Base-by-base conservation (phyloP, 805 yeast species). In the Saturnispora quitensis region DNA sequence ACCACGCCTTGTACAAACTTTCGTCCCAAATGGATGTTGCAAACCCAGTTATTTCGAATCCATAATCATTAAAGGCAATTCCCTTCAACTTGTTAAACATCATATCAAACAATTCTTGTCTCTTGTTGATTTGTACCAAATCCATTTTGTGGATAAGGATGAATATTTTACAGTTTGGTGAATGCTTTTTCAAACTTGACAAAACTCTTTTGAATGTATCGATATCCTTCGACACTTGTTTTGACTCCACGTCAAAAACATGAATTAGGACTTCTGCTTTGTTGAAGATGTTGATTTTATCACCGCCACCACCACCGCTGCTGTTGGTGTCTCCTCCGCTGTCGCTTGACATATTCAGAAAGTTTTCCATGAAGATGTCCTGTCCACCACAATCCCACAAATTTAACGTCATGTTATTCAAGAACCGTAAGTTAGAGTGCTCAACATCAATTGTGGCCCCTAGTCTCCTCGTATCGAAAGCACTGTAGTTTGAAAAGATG, bases 401-500 rank as follows among this genome's bases (percentile, higher is more conserved):
- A 61, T 91, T 91, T 45, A 93, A 73, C 1, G 97, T 89, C 95
- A 93, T 89, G 65, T 91, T 90, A 1, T 97, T 97, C 53, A 93
- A 72, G 62, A 93, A 90, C 48, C 98, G 73, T 51, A 93, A 70
- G 68, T 91, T 96, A 2, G 97, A 89, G 64, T 93, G 97, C 64
- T 93, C 99, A n/a, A 93, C 97, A 63, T 93, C 99, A 52, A 93
- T 90, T 0, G 99, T 93, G 10, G 99, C 98, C 2, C 98, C 98
- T 13, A 93, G 69, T 53, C 98, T 75, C 56, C 98, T 76, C 3
- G 99, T 93, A 64, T 93, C 99, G 63, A 91, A 87, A 0, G 99
- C 99, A 2, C 96, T 87, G 68, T 93, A 93, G 64, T 93, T 93
- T 60, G 95, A 83, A 68, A 93, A 93, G 58, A 93, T 93, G 55